Base-by-base conservation (phyloP, 495 filamentous ascomycete species). In the Pseudotulostoma volvatum region DNA sequence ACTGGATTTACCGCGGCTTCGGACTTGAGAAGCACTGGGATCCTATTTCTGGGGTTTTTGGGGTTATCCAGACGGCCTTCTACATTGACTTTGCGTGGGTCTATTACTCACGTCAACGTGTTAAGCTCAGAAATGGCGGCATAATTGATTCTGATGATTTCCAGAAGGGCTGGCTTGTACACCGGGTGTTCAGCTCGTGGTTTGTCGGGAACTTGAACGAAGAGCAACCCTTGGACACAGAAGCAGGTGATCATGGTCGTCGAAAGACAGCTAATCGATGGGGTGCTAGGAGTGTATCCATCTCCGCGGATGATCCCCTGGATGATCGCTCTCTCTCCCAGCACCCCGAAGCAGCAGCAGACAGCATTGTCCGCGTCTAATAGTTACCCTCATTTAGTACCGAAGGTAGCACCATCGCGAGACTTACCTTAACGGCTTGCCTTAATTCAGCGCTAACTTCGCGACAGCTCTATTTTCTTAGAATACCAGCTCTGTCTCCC, bases 21-120 rank as follows among this genome's bases (percentile, higher is more conserved):
- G 68, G 73, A 39, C 54, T 63, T 9, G 71, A 74, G 40, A 52
- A 62, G n/a, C 57, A 64, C 37, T 72, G 74, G 44, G 83, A 90
- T 45, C 68, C 71, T n/a, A 67, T 87, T 20, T 68, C 77, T 7
- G 67, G 86, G 42, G 64, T 90, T 37, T 95, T 92, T 54, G 90
- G 88, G 28, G 61, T 93, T 44, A 63, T 96, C 18, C 92, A 97
- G 60, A 95, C 88, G 0, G 74, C 76, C 1, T 72, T 96, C 37
- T 95, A 96, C 54, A 52, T 86, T 45, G 92, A 97, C 55, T 97
- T 97, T 53, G 84, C 81, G 17, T 95, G 87, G 86, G 84, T 97
- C 0, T 97, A 97, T 63, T 94, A 80, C 62, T 78, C 78, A 3
- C 70, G 90, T 25, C 92, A 96, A 61, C 73, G 84, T 23, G 87